Percentiles rank a stretch among this genome's conserved stretches.
Conservation (phyloP, 1,284 basidiomycete genomes). For the Gymnopus androsaceus region DNA sequence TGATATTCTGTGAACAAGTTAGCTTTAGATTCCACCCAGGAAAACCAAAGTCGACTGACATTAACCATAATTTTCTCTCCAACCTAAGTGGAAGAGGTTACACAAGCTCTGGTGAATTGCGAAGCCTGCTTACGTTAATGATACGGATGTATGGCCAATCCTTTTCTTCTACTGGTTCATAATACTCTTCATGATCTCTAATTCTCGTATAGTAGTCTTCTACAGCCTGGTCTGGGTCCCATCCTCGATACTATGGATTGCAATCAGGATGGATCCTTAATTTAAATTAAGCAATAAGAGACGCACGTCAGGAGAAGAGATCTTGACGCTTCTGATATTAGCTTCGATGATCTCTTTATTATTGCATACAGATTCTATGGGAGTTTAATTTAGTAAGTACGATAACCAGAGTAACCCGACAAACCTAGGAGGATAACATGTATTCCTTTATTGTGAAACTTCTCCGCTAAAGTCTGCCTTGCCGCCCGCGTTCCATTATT, state of each 20-base stretch:
- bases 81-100: slow-evolving; percentile 49
- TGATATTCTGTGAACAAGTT: slow-evolving; percentile 72
- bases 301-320: slow-evolving; percentile 93
- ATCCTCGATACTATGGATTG: slow-evolving; percentile 75
- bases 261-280: background rate
- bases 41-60: slow-evolving; percentile 44
- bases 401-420: slow-evolving; percentile 31
- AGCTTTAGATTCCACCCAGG: slow-evolving; percentile 8
- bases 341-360: slow-evolving; percentile 90
- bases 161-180: slow-evolving; percentile 85
- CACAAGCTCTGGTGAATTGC: background rate
- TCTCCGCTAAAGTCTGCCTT: slow-evolving; percentile 76
- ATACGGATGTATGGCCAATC: slow-evolving; percentile 95
- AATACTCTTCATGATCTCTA: slow-evolving; percentile 81
- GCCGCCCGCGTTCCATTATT: slow-evolving; percentile 84
- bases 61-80: slow-evolving; percentile 94
- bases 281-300: slow-evolving; percentile 7
- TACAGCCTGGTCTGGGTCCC: slow-evolving; percentile 91
- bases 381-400: slow-evolving; percentile 6
- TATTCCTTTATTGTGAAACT: slow-evolving; percentile 80
- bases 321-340: slow-evolving; percentile 96
- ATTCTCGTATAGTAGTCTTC: slow-evolving; percentile 93
- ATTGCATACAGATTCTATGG: slow-evolving; percentile 81
- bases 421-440: slow-evolving; percentile 96
- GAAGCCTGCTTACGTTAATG: slow-evolving; percentile 69